phyloP scores from a whole-genome alignment of 495 filamentous ascomycete species.

The Podospora anserina region DNA sequence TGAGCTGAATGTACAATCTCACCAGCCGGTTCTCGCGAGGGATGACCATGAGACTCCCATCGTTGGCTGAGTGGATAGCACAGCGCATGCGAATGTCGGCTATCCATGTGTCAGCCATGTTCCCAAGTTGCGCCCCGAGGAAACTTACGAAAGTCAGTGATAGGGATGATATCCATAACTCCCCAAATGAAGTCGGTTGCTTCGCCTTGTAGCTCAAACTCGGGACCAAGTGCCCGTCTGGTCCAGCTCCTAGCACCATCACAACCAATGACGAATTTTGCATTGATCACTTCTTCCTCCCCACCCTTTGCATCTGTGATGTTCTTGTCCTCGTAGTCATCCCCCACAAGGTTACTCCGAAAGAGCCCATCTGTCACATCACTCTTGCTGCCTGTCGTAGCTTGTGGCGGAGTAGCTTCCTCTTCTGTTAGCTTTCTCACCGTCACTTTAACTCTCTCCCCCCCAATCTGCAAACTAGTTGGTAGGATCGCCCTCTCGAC shows the following conservation, averaged over 20 bases:
- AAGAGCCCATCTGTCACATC: constrained; percentile 44
- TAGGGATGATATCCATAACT: constrained; percentile 63
- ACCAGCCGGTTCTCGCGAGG: constrained; percentile 66
- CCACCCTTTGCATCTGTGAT: constrained; percentile 32
- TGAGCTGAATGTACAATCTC: constrained; percentile 67
- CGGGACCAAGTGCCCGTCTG: constrained; percentile 52
- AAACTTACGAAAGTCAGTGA: constrained; percentile 58
- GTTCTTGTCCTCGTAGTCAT: constrained; percentile 56
- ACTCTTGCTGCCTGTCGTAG: constrained; percentile 27
- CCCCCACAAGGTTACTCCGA: constrained; percentile 47
- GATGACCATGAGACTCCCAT: constrained; percentile 67
- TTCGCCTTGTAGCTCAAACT: constrained; percentile 51
- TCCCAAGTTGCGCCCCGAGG: background rate
- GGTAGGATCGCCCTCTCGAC: constrained; percentile 55
- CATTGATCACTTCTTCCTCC: constrained; percentile 41
- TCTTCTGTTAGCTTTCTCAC: constrained; percentile 46
- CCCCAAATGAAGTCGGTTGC: constrained; percentile 65
- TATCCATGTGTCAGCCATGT: background rate
- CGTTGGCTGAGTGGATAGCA: constrained; percentile 63
- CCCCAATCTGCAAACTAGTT: constrained; percentile 43
- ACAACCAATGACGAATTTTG: constrained; percentile 67
- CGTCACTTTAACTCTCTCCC: constrained; percentile 53
- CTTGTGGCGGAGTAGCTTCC: constrained; percentile 44
- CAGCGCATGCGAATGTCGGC: constrained; percentile 67
- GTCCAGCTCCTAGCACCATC: constrained; percentile 67